Evolutionary conservation across 2,329 filamentous ascomycete species (phyloP), one percentile per base, ranked within the genome.

Genomic region (Periconia sp.): DNA sequence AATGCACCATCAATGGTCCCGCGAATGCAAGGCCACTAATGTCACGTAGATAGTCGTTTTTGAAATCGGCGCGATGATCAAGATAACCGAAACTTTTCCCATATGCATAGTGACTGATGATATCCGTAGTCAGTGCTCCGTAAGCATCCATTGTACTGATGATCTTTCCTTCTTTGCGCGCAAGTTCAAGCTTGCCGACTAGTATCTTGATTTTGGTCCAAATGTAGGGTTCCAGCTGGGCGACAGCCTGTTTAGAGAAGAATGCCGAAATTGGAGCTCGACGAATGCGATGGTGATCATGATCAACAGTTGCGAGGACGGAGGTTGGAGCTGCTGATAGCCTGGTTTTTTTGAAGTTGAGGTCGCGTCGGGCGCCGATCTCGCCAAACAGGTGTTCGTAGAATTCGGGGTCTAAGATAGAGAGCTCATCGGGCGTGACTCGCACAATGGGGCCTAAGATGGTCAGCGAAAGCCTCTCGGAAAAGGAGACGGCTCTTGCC

Each of bases 241-340:
- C 38, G 19, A 65, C 50, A 2, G 46, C 39, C n/a, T 40, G 40
- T 17, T 52, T 54, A 6, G 61, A 64, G 43, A 68, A 66, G 50
- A 65, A 57, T 2, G 35, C 50, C 29, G 51, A 40, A 8, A 68
- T 34, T 2, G 59, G 54, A 3, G 30, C 39, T 4, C 64, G 50
- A 3, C 63, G 51, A 15, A 50, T 12, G 11, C 55, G 51, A 35
- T 68, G 64, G 11, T 56, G 34, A 2, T 63, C 50, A 33, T 65
- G 61, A 12, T 50, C 41, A 2, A 46, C 26, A 2, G 61, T 61
- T 1, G 19, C 18, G 7, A 41, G 16, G n/a, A 45, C 36, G 8
- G 40, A 44, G 15, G 35, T 36, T 11, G 23, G 36, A 8, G 36
- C 5, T 2, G 6, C 22, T 2, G 28, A 17, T 3, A 32, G 13